These are phyloP conservation scores for Phytophthora cryptogea DNA, from an alignment of 352 stramenopile species.

Conservation along the genomic window DNA sequence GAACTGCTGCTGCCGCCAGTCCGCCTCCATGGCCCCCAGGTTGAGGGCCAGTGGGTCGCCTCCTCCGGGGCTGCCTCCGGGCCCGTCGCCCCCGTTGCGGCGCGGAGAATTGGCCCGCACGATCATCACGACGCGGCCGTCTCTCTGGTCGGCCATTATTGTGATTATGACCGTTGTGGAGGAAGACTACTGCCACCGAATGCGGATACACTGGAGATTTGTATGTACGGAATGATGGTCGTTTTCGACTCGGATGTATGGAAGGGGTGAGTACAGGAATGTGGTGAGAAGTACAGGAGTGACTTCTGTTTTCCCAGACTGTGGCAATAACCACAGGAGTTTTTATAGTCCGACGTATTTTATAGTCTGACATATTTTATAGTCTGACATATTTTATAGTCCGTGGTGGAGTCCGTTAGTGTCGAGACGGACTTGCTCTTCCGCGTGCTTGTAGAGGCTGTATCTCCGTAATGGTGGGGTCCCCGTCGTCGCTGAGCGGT, in stretches of 20 bases:
- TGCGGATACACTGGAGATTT: too few species aligned
- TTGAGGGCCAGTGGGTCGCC: constrained; percentile 48
- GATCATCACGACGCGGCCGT: constrained; percentile 80
- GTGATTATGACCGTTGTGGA: constrained; percentile 14
- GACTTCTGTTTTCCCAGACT: too few species aligned
- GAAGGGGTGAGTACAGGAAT: too few species aligned
- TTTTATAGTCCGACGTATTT: too few species aligned
- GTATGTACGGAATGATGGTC: too few species aligned
- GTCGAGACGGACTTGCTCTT: constrained; percentile 4
- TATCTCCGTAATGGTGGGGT: constrained; percentile 13
- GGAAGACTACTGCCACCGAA: background rate
- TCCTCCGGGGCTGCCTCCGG: constrained; percentile 11
- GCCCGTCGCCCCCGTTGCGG: constrained; percentile 18
- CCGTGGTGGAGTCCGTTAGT: background rate
- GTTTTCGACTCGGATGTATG: too few species aligned
- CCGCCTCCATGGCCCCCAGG: constrained; percentile 69
- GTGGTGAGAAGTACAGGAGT: too few species aligned
- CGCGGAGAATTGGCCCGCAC: constrained; percentile 70
- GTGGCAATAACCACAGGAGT: too few species aligned
- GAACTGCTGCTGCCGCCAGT: constrained; percentile 87
- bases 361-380: too few species aligned
- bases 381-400: too few species aligned
- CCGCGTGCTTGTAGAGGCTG: constrained; percentile 2
- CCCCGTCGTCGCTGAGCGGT: background rate
- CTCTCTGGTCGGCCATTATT: constrained; percentile 39